phyloP scores from a whole-genome alignment of 2,329 filamentous ascomycete species.

The Xylaria sp. region DNA sequence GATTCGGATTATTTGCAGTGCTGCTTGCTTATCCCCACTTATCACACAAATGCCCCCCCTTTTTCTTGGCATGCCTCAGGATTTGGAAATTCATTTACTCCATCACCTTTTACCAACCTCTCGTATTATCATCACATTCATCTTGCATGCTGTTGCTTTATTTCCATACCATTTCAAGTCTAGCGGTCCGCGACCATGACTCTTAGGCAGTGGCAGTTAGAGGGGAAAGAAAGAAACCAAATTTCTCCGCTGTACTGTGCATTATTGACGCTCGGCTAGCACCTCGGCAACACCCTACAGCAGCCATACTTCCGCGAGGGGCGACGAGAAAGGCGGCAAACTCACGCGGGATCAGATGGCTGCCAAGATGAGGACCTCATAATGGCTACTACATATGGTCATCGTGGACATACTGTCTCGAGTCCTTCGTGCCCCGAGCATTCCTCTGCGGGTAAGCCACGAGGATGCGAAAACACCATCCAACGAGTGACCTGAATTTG shows the following conservation, averaged over 20 bases:
- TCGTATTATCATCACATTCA: constrained; percentile 21
- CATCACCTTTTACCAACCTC: constrained; percentile 32
- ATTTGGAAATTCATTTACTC: constrained; percentile 27
- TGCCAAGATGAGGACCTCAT: neutral
- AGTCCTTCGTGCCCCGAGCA: no score
- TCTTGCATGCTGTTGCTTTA: constrained; percentile 15
- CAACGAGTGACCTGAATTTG: neutral
- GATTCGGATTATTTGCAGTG: constrained; percentile 8
- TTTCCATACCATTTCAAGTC: constrained; percentile 14
- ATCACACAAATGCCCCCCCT: neutral
- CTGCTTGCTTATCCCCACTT: constrained; percentile 16
- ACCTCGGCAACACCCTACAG: neutral
- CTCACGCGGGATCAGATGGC: neutral
- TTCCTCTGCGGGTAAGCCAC: neutral
- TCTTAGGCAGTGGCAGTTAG: neutral
- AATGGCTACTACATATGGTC: neutral
- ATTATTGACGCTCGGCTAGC: neutral
- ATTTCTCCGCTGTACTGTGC: neutral
- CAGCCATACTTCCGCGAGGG: neutral
- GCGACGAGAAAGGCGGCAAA: neutral
- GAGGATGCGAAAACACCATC: neutral
- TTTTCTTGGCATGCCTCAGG: constrained; percentile 17
- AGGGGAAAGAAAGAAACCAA: neutral
- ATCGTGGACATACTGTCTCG: neutral
- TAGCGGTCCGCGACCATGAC: constrained; percentile 13